phyloP scores from a whole-genome alignment of 2,329 filamentous ascomycete genomes.

The Seiridium cupressi region DNA sequence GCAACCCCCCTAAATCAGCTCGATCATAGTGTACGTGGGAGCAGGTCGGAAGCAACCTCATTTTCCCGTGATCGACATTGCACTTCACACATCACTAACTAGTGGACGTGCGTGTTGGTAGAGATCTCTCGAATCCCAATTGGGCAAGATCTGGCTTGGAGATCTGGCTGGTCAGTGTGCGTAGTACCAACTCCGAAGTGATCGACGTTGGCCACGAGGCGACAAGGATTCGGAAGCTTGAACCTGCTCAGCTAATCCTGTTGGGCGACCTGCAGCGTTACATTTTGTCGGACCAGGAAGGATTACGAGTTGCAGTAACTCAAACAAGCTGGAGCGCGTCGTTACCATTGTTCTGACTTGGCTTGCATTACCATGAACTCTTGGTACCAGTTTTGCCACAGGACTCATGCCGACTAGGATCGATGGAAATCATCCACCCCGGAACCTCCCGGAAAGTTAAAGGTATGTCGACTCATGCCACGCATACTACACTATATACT shows the following conservation, averaged over 20 bases:
- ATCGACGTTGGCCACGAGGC: neutral
- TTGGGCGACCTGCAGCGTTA: neutral
- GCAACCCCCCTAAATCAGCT: too few species aligned
- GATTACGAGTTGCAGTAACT: neutral
- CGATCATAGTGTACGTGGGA: too few species aligned
- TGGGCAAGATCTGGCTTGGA: neutral
- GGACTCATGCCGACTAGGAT: too few species aligned
- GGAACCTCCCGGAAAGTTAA: too few species aligned
- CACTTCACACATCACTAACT: neutral
- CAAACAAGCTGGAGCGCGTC: neutral
- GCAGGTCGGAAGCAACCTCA: too few species aligned
- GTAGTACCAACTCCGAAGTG: neutral
- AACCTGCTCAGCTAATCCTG: neutral
- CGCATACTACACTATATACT: too few species aligned
- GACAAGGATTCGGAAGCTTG: neutral
- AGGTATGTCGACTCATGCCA: too few species aligned
- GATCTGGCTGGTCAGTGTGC: neutral
- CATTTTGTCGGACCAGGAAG: neutral
- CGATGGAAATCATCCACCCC: too few species aligned
- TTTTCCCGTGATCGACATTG: too few species aligned
- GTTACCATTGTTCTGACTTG: neutral
- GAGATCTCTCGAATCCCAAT: too few species aligned
- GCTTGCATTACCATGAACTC: neutral
- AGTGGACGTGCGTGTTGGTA: too few species aligned
- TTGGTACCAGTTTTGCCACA: too few species aligned